phyloP scores from a whole-genome alignment of 2,329 filamentous ascomycete species.

The Thelonectria discophora region DNA sequence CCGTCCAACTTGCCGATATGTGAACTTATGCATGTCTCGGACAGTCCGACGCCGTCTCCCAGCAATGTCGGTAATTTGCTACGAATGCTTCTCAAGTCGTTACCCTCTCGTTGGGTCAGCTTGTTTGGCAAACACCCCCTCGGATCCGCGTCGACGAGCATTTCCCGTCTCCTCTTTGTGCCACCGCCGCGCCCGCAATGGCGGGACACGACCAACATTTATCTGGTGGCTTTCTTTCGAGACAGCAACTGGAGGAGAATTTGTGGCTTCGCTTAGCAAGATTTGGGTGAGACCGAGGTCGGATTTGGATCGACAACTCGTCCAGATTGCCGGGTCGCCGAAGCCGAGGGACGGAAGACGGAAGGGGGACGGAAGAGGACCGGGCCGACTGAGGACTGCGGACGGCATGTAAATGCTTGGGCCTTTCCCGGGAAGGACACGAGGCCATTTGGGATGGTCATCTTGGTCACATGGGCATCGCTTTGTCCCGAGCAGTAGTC shows the following conservation, averaged over 20 bases:
- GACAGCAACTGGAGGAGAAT: neutral
- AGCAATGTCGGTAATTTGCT: neutral
- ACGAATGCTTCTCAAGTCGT: neutral
- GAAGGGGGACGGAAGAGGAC: too few relatives aligned
- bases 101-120: neutral
- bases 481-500: neutral
- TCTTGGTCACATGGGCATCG: slow-evolving; percentile 10
- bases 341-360: neutral
- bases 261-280: neutral
- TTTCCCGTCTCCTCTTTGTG: too few relatives aligned
- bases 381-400: neutral
- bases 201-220: too few relatives aligned
- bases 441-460: slow-evolving; percentile 3
- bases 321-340: slow-evolving; percentile 9
- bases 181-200: too few relatives aligned
- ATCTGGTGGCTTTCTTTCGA: neutral
- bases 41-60: neutral
- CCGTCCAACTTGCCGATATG: neutral
- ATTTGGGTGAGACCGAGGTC: slow-evolving; percentile 3
- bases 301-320: slow-evolving; percentile 14
- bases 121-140: neutral
- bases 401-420: neutral
- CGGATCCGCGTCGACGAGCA: neutral
- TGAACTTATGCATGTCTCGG: neutral
- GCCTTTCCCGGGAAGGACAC: neutral